Conservation (phyloP, 2,329 filamentous ascomycete genomes). For the Ophiognomonia clavigignenti-juglandacearum region DNA sequence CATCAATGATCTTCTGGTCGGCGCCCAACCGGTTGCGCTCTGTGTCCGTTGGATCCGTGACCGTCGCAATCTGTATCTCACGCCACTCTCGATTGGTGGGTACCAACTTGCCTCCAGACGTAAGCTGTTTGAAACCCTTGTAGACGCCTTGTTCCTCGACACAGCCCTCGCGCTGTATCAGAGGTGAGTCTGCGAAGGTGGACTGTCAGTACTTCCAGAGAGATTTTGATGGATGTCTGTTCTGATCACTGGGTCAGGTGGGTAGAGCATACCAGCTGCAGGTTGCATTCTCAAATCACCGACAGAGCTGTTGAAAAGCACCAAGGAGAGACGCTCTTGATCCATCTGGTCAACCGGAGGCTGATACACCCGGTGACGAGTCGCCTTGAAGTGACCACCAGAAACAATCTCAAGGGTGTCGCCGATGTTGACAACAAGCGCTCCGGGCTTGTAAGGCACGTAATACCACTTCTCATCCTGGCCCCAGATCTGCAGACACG, state of each 20-base stretch:
- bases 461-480: conserved; percentile 41
- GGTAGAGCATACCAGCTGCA: conserved; percentile 22
- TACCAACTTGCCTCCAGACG: conserved; percentile 32
- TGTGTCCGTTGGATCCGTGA: conserved; percentile 36
- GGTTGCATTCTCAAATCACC: conserved; percentile 38
- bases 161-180: conserved; percentile 33
- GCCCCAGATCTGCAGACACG: conserved; percentile 41
- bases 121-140: conserved; percentile 39
- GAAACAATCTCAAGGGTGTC: conserved; percentile 40
- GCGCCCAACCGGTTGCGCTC: conserved; percentile 34
- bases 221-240: too few relatives aligned
- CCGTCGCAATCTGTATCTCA: conserved; percentile 43
- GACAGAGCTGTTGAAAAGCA: conserved; percentile 40
- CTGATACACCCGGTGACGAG: conserved; percentile 36
- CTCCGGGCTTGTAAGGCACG: conserved; percentile 38
- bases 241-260: too few relatives aligned
- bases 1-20: conserved; percentile 36
- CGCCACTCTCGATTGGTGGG: conserved; percentile 42
- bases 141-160: conserved; percentile 39
- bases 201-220: too few relatives aligned
- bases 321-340: conserved; percentile 35
- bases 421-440: conserved; percentile 45
- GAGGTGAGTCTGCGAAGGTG: conserved; percentile 20
- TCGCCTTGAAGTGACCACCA: conserved; percentile 42
- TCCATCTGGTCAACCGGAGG: conserved; percentile 36